Evolutionary conservation across 1,284 basidiomycete genomes (phyloP).

Genomic region (Moniliella sp.): DNA sequence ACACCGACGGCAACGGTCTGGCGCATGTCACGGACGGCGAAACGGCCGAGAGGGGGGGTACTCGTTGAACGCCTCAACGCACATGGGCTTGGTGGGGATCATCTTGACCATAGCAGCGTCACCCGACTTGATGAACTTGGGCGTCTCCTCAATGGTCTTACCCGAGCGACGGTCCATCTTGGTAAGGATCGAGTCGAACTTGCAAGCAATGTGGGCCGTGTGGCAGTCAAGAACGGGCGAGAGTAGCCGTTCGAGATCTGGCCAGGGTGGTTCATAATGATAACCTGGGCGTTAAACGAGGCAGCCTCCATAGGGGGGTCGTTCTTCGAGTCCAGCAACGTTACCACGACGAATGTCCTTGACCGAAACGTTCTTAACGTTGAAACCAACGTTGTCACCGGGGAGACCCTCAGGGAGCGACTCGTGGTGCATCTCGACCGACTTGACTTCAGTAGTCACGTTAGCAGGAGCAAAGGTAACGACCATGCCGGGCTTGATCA

Average conservation of each 20-base stretch:
- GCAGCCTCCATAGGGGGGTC: slow-evolving; percentile 97
- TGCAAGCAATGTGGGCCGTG: slow-evolving; percentile 99
- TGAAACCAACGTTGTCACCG: slow-evolving; percentile 96
- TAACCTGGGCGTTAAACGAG: slow-evolving; percentile 99
- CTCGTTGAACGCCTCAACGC: slow-evolving; percentile 87
- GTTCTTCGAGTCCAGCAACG: slow-evolving; percentile 98
- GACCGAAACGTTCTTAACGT: slow-evolving; percentile 87
- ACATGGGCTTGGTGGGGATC: slow-evolving; percentile 87
- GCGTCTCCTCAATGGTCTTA: slow-evolving; percentile 63
- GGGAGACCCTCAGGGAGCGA: slow-evolving; percentile 81
- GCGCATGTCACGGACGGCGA: slow-evolving; percentile 44
- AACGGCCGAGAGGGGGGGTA: slow-evolving; percentile 98
- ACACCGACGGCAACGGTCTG: slow-evolving; percentile 56
- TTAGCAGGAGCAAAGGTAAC: slow-evolving; percentile 88
- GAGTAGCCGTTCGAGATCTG: slow-evolving; percentile 92
- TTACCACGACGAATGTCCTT: slow-evolving; percentile 99
- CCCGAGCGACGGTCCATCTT: slow-evolving; percentile 92
- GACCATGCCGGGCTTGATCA: slow-evolving; percentile 95
- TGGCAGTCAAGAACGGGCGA: slow-evolving; percentile 98
- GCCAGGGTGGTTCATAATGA: slow-evolving; percentile 99
- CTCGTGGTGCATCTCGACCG: slow-evolving; percentile 99
- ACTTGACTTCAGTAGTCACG: slow-evolving; percentile 99
- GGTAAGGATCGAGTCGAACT: slow-evolving; percentile 89
- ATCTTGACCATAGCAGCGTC: slow-evolving; percentile 83
- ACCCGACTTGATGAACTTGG: slow-evolving; percentile 59